Base-by-base conservation (phyloP, 306 rosid species). In the Castanea mollissima region DNA sequence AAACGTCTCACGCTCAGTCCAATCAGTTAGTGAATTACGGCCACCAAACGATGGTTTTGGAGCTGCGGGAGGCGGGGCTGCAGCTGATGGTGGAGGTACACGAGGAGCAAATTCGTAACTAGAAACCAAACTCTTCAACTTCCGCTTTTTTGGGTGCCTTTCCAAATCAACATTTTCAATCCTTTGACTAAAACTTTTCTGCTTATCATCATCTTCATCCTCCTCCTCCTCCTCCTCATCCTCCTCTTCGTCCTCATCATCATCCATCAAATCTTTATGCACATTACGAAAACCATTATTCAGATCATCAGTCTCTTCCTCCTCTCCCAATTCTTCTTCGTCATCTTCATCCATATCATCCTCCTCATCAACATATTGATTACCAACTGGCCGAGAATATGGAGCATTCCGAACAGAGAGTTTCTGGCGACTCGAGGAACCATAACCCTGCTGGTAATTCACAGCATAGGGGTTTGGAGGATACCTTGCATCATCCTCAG, bases 1-100 rank as follows among this genome's bases (percentile, higher is more conserved):
- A 78, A 91, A 80, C 1, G 98, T 92, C 81, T 92, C 98, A 0
- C 57, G 86, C 84, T 94, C 98, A 7, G 90, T 91, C 98, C 98
- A 92, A 46, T 92, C 97, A 2, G 90, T 88, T 32, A 89, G 86
- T 18, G 92, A 80, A 79, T 89, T 94, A 71, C 94, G 84, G 49
- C 96, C 97, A 52, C 91, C 93, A 79, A 74, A 75, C 46, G 91
- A 89, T 49, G 81, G 86, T 78, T 86, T 92, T n/a, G 88, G 78
- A 56, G 85, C 85, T 29, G 88, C 69, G 34, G 91, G 80, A 65
- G 29, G 25, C 35, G 27, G 12, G 20, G 86, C 80, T 44, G 70
- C 69, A 57, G 85, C 80, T 0, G 81, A 23, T 29, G 85, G 84
- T 31, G 76, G 57, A 21, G 98, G 90, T 32, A 87, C 64, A 32